Evolutionary conservation across 2,329 filamentous ascomycete genomes (phyloP), one percentile per base, ranked within the genome.

Genomic region (Cercospora beticola): DNA sequence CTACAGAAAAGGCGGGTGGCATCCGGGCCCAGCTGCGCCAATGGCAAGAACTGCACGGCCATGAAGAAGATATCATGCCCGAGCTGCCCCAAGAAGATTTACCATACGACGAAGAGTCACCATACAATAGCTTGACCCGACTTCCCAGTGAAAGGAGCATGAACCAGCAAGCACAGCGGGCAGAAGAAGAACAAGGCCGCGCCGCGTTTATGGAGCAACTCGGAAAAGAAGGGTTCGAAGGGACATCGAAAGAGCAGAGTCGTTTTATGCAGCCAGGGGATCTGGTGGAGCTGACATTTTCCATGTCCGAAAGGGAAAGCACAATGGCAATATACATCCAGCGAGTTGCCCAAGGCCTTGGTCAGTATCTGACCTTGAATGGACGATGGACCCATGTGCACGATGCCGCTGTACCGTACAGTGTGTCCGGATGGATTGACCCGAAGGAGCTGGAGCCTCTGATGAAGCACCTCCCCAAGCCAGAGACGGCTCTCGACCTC

Each of bases 321-420:
- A 76, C 84, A 14, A 76, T 87, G 58, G 85, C 82, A 4, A 82
- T 87, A 30, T 86, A 82, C 69, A 78, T 86, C 4, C 81, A 82
- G 23, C 72, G 70, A 16, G 57, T 68, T 1, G 67, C 43, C 23
- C 63, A 56, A n/a, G 30, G 16, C 1, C 12, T 57, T 16, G 65
- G 6, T 40, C 85, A 87, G 66, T 85, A 84, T 73, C 84, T 84
- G 73, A 83, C 82, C 6, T 81, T 84, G 74, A 79, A 82, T 61
- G 86, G 85, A 9, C 80, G 79, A 68, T 86, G 84, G 84, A 68
- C 80, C 21, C 80, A 84, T 70, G 73, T 78, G 16, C 63, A 23
- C 3, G 74, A 81, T 4, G 75, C 72, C 21, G 74, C 78, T 33
- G 76, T 87, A 7, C 81, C 83, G 57, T 87, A 84, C 72, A 80